phyloP scores from a whole-genome alignment of 345 rosid genomes.

The Ceriops decandra region DNA sequence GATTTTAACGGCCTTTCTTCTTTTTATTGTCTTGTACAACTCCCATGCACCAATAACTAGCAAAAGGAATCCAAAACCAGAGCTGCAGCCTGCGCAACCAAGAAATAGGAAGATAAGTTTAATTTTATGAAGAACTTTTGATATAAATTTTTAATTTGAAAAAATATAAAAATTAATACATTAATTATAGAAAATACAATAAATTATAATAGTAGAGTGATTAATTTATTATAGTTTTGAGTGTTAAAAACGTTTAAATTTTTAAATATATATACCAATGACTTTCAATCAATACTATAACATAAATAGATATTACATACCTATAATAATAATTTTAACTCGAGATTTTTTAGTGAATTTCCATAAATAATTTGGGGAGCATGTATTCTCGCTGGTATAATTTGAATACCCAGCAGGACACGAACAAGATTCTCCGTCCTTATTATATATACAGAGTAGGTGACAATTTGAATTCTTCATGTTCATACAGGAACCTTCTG shows the following conservation, averaged over 20 bases:
- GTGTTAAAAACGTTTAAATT: too few species aligned
- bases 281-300: too few species aligned
- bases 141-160: too few species aligned
- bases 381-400: background rate
- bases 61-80: background rate
- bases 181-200: too few species aligned
- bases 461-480: background rate
- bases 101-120: background rate
- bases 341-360: background rate
- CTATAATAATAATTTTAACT: background rate
- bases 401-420: background rate
- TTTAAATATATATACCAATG: too few species aligned
- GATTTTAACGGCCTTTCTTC: too few species aligned
- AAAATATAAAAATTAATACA: too few species aligned
- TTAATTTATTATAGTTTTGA: too few species aligned
- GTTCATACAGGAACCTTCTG: background rate
- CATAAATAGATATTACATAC: background rate
- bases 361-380: background rate
- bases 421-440: background rate
- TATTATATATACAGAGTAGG: background rate
- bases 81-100: background rate
- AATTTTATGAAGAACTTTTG: too few species aligned
- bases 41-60: background rate
- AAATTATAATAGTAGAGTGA: too few species aligned
- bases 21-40: background rate